phyloP scores from a whole-genome alignment of 768 basidiomycete species.

The Favolaschia claudopus region DNA sequence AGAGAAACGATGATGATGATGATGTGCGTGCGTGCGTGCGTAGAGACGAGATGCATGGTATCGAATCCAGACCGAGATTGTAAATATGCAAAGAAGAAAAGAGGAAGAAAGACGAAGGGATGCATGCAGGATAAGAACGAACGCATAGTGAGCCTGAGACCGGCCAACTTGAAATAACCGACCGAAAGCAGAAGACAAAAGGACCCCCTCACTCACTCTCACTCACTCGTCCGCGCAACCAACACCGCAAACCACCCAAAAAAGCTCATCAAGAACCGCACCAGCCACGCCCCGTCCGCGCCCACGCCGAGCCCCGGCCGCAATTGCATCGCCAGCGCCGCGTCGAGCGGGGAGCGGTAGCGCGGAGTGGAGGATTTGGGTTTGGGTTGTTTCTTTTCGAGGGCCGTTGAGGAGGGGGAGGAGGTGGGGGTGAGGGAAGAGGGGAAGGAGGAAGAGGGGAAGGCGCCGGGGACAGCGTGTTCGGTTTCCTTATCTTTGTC shows the following conservation, averaged over 20 bases:
- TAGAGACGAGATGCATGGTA: too few relatives aligned
- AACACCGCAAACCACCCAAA: conserved; percentile 81
- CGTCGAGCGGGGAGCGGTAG: conserved; percentile 60
- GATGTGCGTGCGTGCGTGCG: too few relatives aligned
- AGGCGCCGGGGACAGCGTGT: too few relatives aligned
- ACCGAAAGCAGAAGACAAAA: too few relatives aligned
- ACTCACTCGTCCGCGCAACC: conserved; percentile 47
- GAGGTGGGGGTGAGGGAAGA: conserved; percentile 17
- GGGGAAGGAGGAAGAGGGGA: conserved; percentile 26
- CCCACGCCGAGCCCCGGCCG: conserved; percentile 74
- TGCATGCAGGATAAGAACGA: too few relatives aligned
- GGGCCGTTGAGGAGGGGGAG: not conserved
- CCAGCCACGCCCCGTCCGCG: conserved; percentile 81
- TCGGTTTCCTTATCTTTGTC: not conserved
- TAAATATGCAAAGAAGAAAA: too few relatives aligned
- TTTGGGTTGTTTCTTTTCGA: conserved; percentile 15
- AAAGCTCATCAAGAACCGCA: conserved; percentile 79
- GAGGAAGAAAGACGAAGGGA: too few relatives aligned
- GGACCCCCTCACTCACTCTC: too few relatives aligned
- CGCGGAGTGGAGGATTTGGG: conserved; percentile 36
- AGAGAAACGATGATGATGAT: too few relatives aligned
- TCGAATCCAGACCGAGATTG: too few relatives aligned
- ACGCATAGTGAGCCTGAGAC: too few relatives aligned
- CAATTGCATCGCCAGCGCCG: conserved; percentile 81
- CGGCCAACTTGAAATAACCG: too few relatives aligned